These are phyloP conservation scores for Paraconiothyrium brasiliense DNA, from an alignment of 2,329 filamentous ascomycete species.

Conservation along the genomic window DNA sequence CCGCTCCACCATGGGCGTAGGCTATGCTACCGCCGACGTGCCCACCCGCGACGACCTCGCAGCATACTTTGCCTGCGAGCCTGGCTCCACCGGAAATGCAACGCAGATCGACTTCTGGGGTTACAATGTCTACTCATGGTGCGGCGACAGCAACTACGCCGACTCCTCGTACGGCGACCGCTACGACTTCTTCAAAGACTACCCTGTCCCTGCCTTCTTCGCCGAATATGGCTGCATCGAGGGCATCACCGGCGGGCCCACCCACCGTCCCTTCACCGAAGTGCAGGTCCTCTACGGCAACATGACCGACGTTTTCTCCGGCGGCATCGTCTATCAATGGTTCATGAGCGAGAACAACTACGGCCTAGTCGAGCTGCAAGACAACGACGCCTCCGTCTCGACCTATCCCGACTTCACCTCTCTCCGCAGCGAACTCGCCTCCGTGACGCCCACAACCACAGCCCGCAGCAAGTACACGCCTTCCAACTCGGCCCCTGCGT, in stretches of 20 bases:
- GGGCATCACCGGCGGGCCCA: conserved; percentile 45
- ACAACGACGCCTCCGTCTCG: conserved; percentile 67
- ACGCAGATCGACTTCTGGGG: conserved; percentile 94
- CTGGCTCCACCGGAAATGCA: conserved; percentile 49
- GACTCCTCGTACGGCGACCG: conserved; percentile 82
- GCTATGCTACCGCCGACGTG: conserved; percentile 96
- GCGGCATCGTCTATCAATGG: conserved; percentile 99
- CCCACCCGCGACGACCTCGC: conserved; percentile 82
- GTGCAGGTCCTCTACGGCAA: conserved; percentile 81
- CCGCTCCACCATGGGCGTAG: conserved; percentile 79
- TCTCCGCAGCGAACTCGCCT: conserved; percentile 74
- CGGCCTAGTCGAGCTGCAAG: conserved; percentile 74
- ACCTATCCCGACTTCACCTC: conserved; percentile 76
- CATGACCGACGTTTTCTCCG: conserved; percentile 90
- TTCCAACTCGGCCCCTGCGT: conserved; percentile 73
- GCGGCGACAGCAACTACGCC: conserved; percentile 79
- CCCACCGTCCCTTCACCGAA: conserved; percentile 82
- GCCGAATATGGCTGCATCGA: conserved; percentile 97
- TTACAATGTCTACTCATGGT: conserved; percentile 99
- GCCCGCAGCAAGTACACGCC: conserved; percentile 73
- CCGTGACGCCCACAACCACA: conserved; percentile 71
- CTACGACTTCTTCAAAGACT: conserved; percentile 85
- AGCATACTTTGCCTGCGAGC: conserved; percentile 93
- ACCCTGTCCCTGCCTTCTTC: conserved; percentile 95
- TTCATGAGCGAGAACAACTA: conserved; percentile 92